Evolutionary conservation across 768 basidiomycete genomes (phyloP), one percentile per base, ranked within the genome.

Genomic region (Leccinum barrowsii): DNA sequence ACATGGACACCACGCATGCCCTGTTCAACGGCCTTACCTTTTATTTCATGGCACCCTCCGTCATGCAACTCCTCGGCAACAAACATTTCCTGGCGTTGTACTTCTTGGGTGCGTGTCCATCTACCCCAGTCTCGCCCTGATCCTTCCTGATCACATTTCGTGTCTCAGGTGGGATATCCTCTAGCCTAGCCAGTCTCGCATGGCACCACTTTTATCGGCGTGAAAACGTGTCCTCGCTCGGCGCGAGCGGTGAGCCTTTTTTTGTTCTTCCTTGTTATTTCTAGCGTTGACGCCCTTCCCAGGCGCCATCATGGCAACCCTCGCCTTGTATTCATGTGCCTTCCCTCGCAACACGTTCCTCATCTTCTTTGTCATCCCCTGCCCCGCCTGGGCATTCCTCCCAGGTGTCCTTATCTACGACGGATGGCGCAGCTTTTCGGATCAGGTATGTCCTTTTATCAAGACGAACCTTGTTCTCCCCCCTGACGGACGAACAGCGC

Each of bases 1-100:
- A 92, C 65, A 70, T 78, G 62, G 77, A 80, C 28, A 40, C 78
- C n/a, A 61, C 68, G 1, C 90, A 92, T 66, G 80, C 89, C 4
- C 61, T 90, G n/a, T 78, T 90, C 70, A 92, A 92, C 65, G 84
- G 82, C n/a, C 80, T 90, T 66, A 85, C 87, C 0, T 90, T 84
- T 72, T 90, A 79, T 72, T 92, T 89, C 74, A 83, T 92, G 81
- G 88, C 85, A 0, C 82, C 79, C 1, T 72, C 82, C 3, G 83
- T 89, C 50, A 77, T 92, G 26, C 65, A 73, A 17, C 73, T 86
- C 48, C 77, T 93, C 11, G 89, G 90, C 0, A 85, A 82, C 65
- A 74, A 80, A 10, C 79, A 79, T 17, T 93, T 93, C 70, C 68
- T 92, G 4, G 74, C 75, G 10, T 78, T 93, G n/a, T 94, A 94